A percentile compares a stretch with the other conserved stretches of the same genome.
Evolutionary conservation across 2,329 filamentous ascomycete species (phyloP).

Genomic region (Camillea tinctor): DNA sequence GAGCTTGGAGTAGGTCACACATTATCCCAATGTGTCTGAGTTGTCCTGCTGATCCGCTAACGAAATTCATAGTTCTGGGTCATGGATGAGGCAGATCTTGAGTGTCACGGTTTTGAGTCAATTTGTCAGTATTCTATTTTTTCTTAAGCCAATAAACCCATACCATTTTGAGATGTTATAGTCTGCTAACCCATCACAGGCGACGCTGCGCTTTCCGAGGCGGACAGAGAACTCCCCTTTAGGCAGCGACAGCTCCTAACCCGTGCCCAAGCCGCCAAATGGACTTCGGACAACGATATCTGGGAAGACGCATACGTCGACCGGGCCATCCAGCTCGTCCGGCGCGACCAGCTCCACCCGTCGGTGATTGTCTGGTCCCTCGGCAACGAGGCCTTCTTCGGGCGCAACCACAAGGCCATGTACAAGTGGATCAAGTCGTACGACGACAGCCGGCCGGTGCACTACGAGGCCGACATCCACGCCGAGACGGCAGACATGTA

Average conservation of each 20-base stretch:
- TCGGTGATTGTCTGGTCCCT: conserved; percentile 67
- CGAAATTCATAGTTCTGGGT: conserved; percentile 48
- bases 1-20: conserved; percentile 41
- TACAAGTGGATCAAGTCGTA: conserved; percentile 56
- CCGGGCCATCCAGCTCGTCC: conserved; percentile 60
- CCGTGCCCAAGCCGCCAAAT: conserved; percentile 41
- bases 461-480: conserved; percentile 60
- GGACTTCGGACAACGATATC: conserved; percentile 54
- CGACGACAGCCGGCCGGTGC: conserved; percentile 55
- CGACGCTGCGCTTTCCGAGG: conserved; percentile 29
- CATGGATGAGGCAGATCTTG: conserved; percentile 47
- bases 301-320: conserved; percentile 64
- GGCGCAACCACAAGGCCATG: conserved; percentile 62
- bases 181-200: conserved; percentile 18
- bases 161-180: not conserved
- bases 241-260: conserved; percentile 33
- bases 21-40: not conserved
- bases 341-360: conserved; percentile 63
- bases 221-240: conserved; percentile 28
- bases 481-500: conserved; percentile 59
- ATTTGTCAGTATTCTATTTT: conserved; percentile 15
- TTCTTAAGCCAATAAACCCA: not conserved
- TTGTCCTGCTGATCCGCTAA: conserved; percentile 24
- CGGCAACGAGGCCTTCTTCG: conserved; percentile 68
- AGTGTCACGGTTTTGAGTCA: conserved; percentile 39